These are phyloP conservation scores for Penicillium antarcticum DNA, from an alignment of 495 filamentous ascomycete species.

Conservation along the genomic window DNA sequence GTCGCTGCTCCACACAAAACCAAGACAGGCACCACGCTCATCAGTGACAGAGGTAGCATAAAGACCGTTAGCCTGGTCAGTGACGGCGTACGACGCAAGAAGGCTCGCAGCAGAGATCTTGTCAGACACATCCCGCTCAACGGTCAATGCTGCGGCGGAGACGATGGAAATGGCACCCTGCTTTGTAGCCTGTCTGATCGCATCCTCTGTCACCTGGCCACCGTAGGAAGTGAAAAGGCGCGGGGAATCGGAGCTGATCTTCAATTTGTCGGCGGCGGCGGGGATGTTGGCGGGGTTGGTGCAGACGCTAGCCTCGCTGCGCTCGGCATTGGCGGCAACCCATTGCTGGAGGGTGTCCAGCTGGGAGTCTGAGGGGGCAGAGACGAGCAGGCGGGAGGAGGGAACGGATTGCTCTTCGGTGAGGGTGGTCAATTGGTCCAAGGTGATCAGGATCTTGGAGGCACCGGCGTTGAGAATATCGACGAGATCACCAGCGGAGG, in stretches of 20 bases:
- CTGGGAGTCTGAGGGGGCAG: slow-evolving; percentile 36
- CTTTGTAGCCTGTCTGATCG: slow-evolving; percentile 49
- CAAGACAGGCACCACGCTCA: slow-evolving; percentile 79
- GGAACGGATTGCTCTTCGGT: slow-evolving; percentile 52
- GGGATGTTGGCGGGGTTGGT: slow-evolving; percentile 50
- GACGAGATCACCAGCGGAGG: slow-evolving; percentile 65
- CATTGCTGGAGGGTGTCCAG: slow-evolving; percentile 35
- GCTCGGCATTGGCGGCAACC: slow-evolving; percentile 43
- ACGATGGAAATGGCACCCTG: slow-evolving; percentile 73
- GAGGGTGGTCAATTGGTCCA: slow-evolving; percentile 58
- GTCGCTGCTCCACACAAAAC: slow-evolving; percentile 87
- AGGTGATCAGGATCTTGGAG: slow-evolving; percentile 77
- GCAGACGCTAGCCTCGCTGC: slow-evolving; percentile 51
- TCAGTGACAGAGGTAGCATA: slow-evolving; percentile 86
- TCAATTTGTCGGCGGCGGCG: slow-evolving; percentile 39
- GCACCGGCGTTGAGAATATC: slow-evolving; percentile 83
- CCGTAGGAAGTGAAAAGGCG: slow-evolving; percentile 33
- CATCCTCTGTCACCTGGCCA: slow-evolving; percentile 38
- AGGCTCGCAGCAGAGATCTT: slow-evolving; percentile 66
- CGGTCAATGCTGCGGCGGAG: slow-evolving; percentile 64
- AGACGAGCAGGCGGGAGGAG: slow-evolving; percentile 54
- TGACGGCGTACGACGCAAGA: slow-evolving; percentile 64
- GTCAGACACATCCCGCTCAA: slow-evolving; percentile 53
- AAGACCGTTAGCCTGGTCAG: slow-evolving; percentile 81
- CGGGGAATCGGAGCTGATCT: slow-evolving; percentile 35